phyloP scores from a whole-genome alignment of 441 rosid genomes.

The Brassica hybrid region DNA sequence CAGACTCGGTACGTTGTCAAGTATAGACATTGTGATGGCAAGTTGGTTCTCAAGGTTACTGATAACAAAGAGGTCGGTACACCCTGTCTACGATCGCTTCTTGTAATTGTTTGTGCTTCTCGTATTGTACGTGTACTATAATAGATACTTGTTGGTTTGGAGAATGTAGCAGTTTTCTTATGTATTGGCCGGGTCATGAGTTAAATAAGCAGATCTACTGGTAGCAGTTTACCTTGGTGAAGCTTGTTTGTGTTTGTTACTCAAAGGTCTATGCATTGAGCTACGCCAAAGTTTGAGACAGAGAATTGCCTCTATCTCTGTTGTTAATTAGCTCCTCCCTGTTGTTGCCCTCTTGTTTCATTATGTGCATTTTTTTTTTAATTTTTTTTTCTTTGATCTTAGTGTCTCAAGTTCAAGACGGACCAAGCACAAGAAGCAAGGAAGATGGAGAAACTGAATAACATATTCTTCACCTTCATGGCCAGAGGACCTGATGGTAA shows the following conservation, averaged over 20 bases:
- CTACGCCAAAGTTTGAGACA: not conserved
- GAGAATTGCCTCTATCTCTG: not conserved
- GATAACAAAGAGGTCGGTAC: constrained; percentile 80
- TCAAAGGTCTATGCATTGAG: not conserved
- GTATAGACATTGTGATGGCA: constrained; percentile 91
- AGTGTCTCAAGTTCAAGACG: constrained; percentile 98
- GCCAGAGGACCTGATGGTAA: constrained; percentile 94
- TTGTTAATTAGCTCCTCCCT: constrained; percentile 20
- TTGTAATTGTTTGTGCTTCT: not conserved
- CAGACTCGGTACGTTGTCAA: constrained; percentile 90
- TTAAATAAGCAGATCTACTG: not conserved
- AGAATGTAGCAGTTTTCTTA: not conserved
- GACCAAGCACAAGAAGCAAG: constrained; percentile 98
- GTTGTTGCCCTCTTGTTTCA: constrained; percentile 16
- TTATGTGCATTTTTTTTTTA: not conserved
- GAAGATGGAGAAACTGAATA: constrained; percentile 97
- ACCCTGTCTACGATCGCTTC: not conserved
- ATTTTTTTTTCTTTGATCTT: constrained; percentile 15
- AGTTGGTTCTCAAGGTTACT: constrained; percentile 96
- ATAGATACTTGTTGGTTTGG: not conserved
- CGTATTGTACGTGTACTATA: not conserved
- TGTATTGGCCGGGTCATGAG: not conserved
- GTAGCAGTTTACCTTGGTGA: not conserved
- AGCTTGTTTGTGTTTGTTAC: constrained; percentile 12
- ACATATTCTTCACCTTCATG: constrained; percentile 87